Base-by-base conservation (phyloP, 768 basidiomycete species). In the Mycena amicta region DNA sequence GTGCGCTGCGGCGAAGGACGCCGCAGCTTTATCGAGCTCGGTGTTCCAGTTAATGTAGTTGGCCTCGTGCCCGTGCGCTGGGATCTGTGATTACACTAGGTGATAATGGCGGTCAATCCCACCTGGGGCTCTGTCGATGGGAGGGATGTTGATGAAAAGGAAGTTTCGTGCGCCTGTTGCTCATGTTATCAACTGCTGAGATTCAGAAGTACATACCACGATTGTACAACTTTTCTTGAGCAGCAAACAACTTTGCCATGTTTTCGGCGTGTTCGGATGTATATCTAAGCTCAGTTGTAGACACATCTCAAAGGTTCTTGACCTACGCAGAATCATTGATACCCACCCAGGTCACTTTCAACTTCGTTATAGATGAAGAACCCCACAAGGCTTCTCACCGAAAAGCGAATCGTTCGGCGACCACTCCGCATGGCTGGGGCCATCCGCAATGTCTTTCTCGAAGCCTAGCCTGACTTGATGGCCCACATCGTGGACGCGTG, bases 291-390 rank as follows among this genome's bases (percentile, higher is more conserved):
- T n/a, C n/a, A n/a, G n/a, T n/a, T n/a, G n/a, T n/a, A n/a, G n/a
- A n/a, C n/a, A n/a, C n/a, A n/a, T n/a, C n/a, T n/a, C n/a, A n/a
- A 23, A 30, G 2, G 15, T 18, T 11, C 12, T 40, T n/a, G 31
- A 46, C 71, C 37, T 60, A 76, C 75, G 68, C 74, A 66, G 71
- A 68, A 63, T 81, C 80, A 55, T 82, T 82, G 51, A 82, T 81
- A 3, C 80, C 80, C 23, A 81, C 70, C 78, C 78, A 80, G 2
- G 75, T 77, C 5, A 77, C 79, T 80, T 52, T 45, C n/a, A 18
- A 56, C 40, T 31, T 8, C 23, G 25, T 53, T 23, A 28, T 12
- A 28, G 16, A 2, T n/a, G n/a, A n/a, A n/a, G n/a, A 20, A 27
- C 27, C 20, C 23, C 15, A 39, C 25, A 23, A 20, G 4, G 8